phyloP scores from a whole-genome alignment of 2,329 filamentous ascomycete genomes.

The Fusarium sublunatum region DNA sequence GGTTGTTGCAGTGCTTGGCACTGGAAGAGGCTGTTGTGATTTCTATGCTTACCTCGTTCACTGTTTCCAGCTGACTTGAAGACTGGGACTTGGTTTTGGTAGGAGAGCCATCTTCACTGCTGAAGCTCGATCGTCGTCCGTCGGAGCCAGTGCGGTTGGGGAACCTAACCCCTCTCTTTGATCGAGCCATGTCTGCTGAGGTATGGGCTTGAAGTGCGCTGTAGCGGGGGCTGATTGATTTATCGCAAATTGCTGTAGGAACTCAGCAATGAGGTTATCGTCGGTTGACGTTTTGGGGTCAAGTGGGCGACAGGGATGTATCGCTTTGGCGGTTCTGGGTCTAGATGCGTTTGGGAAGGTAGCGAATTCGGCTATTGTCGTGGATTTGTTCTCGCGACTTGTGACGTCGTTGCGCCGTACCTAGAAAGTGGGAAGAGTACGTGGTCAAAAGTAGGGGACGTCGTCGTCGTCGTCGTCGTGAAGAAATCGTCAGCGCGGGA shows the following conservation, averaged over 20 bases:
- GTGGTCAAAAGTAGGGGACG: slow-evolving; percentile 21
- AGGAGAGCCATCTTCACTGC: slow-evolving; percentile 66
- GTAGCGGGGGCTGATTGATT: slow-evolving; percentile 1
- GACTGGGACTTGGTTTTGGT: slow-evolving; percentile 46
- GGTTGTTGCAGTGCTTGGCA: not conserved
- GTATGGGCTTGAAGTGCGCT: slow-evolving; percentile 13
- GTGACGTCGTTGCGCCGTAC: slow-evolving; percentile 30
- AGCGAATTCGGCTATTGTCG: slow-evolving; percentile 12
- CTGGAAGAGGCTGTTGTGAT: not conserved
- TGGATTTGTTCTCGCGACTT: slow-evolving; percentile 11
- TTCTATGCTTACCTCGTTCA: slow-evolving; percentile 50
- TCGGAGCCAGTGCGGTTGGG: slow-evolving; percentile 60
- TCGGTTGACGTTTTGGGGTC: slow-evolving; percentile 9
- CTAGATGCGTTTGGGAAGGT: not conserved
- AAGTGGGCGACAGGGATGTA: not conserved
- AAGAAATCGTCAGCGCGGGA: not conserved
- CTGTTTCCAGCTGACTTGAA: slow-evolving; percentile 49
- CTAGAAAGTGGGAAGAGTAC: slow-evolving; percentile 6
- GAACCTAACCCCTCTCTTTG: slow-evolving; percentile 66
- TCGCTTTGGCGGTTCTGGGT: slow-evolving; percentile 11
- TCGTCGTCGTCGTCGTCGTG: slow-evolving; percentile 25
- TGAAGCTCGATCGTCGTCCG: slow-evolving; percentile 75
- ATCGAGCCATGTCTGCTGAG: slow-evolving; percentile 49
- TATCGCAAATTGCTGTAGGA: slow-evolving; percentile 7
- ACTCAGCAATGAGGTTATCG: slow-evolving; percentile 19